These are phyloP conservation scores for Cadophora sp. DNA, from an alignment of 2,329 filamentous ascomycete species.

Conservation along the genomic window DNA sequence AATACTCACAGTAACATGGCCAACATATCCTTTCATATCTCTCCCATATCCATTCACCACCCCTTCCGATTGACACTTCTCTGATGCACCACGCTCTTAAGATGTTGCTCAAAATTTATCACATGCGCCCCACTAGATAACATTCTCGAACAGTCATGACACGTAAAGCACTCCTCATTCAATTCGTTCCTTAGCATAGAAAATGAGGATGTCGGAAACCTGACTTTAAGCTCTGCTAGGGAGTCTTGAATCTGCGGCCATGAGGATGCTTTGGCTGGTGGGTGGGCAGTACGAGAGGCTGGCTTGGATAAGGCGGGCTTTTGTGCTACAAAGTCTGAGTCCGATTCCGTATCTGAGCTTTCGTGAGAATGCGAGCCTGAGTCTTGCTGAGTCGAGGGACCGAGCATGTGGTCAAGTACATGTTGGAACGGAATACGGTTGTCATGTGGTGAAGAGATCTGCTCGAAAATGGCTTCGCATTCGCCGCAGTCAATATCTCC, in stretches of 20 bases:
- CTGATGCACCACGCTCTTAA: not conserved
- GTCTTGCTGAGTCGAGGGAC: not conserved
- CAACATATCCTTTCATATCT: too few relatives aligned
- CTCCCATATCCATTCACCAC: too few relatives aligned
- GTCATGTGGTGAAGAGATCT: not conserved
- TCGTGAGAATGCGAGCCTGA: not conserved
- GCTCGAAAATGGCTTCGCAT: not conserved
- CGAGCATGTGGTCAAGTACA: not conserved
- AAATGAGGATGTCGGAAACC: not conserved
- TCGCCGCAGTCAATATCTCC: not conserved
- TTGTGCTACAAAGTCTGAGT: not conserved
- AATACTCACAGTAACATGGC: too few relatives aligned
- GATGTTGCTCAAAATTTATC: slow-evolving; percentile 2
- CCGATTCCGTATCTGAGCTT: not conserved
- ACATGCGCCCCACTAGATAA: not conserved
- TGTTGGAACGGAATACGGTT: not conserved
- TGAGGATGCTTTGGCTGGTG: not conserved
- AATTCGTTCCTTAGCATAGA: not conserved
- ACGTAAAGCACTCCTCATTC: not conserved
- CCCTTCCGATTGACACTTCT: not conserved
- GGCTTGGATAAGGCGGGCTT: not conserved
- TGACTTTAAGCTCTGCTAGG: not conserved
- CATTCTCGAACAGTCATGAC: not conserved
- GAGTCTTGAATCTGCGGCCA: not conserved
- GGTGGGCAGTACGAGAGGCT: too few relatives aligned